Evolutionary conservation across 331 rosid genomes (phyloP), one percentile per base, ranked within the genome.

Genomic region (Cucumis variabilis): DNA sequence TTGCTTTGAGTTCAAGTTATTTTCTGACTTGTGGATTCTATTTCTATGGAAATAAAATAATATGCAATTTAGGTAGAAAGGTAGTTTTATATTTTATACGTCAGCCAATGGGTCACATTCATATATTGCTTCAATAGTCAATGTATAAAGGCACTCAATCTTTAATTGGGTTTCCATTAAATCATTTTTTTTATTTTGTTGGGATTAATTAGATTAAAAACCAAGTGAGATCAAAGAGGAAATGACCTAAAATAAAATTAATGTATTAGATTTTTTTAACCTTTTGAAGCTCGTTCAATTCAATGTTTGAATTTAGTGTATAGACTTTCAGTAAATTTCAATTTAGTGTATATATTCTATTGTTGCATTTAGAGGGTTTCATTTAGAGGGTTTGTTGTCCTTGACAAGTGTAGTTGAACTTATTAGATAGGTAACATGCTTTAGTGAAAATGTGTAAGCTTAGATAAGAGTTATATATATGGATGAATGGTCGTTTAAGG

Each of bases 1-100:
- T 75, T 75, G 82, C 82, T 75, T 44, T 46, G 60, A 75, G 8
- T 44, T 75, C 1, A 75, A 75, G 82, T 75, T 44, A 75, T 20
- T 75, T 75, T 23, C 5, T 44, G 9, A 46, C 11, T 1, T 5
- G 82, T 46, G 33, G 82, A 23, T 75, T 37, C 41, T 37, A 37
- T 37, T 37, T 21, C 9, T 41, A 13, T 30, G 17, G 23, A 6
- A 76, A 76, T 76, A 76, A 76, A 76, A 76, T 48, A 46, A 76
- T 76, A 76, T 23, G 11, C 41, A n/a, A 48, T 77, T 77, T 48
- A 46, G 60, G 21, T 12, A 60, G 83, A 23, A 48, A 76, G 48
- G 24, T 75, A 74, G n/a, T 17, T 2, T 30, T 50, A 50, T 77
- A 46, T 27, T 76, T 76, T 50, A 50, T 77, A 46, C 58, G n/a